Percentiles rank a stretch among this genome's conserved stretches.
phyloP scores from a whole-genome alignment of 495 filamentous ascomycete genomes.

The Aspergillus ostianus region DNA sequence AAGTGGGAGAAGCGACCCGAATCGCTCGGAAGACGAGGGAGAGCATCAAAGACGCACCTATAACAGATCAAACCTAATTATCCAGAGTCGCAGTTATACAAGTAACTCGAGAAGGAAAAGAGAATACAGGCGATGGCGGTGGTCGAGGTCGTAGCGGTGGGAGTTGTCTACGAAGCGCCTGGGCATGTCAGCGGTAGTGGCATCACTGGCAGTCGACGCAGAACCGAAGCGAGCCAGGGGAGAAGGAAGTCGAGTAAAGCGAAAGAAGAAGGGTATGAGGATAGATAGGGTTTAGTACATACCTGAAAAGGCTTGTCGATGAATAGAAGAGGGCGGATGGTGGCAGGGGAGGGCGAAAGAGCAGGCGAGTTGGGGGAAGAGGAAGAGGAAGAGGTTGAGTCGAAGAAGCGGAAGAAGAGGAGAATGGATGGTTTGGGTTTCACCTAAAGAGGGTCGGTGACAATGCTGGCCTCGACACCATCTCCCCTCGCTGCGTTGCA shows the following conservation, averaged over 20 bases:
- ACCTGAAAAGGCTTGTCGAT: conserved; percentile 7
- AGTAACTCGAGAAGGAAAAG: conserved; percentile 18
- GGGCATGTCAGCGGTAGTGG: conserved; percentile 46
- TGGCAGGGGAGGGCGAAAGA: conserved; percentile 18
- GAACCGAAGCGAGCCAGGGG: conserved; percentile 25
- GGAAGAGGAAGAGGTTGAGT: conserved; percentile 4
- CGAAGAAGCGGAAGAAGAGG: conserved; percentile 4
- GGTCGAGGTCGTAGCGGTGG: conserved; percentile 27
- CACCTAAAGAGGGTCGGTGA: conserved; percentile 10
- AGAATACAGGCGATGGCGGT: conserved; percentile 27
- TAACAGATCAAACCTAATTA: conserved; percentile 23
- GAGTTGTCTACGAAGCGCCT: conserved; percentile 42
- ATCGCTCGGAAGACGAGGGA: conserved; percentile 41
- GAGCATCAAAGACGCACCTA: conserved; percentile 39
- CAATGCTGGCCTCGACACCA: not conserved
- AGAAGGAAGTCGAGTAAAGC: conserved; percentile 19
- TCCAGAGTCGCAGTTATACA: conserved; percentile 32
- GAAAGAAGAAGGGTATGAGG: not conserved
- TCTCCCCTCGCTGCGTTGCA: not conserved
- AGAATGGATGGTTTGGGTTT: conserved; percentile 10
- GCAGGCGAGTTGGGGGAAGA: conserved; percentile 5
- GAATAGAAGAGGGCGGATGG: conserved; percentile 15
- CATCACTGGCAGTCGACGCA: conserved; percentile 27
- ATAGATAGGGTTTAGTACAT: conserved; percentile 5
- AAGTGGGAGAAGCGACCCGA: conserved; percentile 31